Conservation (phyloP, 331 rosid genomes). For the Quercus tomentella region DNA sequence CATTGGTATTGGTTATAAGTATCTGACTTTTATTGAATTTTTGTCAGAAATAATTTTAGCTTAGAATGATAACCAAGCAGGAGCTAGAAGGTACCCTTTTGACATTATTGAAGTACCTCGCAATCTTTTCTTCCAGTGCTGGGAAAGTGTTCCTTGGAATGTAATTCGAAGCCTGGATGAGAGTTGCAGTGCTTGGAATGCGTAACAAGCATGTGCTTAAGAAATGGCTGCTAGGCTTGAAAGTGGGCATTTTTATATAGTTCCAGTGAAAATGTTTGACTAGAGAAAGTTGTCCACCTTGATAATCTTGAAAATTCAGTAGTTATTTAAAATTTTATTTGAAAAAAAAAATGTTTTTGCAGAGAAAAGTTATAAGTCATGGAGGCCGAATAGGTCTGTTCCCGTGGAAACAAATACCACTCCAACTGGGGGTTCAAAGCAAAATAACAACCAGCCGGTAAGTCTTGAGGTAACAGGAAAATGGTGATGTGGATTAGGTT, state of each 20-base stretch:
- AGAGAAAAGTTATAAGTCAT: constrained; percentile 57
- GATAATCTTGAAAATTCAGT: not conserved
- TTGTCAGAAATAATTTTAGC: not conserved
- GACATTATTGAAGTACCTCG: too few relatives aligned
- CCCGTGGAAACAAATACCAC: constrained; percentile 29
- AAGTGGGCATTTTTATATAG: not conserved
- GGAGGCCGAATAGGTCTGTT: constrained; percentile 51
- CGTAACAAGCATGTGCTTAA: not conserved
- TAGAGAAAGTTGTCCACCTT: not conserved
- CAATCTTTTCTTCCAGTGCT: too few relatives aligned
- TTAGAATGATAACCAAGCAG: not conserved
- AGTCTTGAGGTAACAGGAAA: constrained; percentile 20
- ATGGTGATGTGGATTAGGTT: constrained; percentile 8
- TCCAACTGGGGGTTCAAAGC: constrained; percentile 23
- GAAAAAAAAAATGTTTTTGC: constrained; percentile 24
- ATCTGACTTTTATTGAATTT: not conserved
- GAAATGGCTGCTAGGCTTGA: not conserved
- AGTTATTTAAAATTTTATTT: not conserved
- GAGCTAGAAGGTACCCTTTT: not conserved
- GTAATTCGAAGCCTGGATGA: not conserved
- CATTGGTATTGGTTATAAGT: not conserved
- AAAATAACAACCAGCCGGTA: constrained; percentile 50
- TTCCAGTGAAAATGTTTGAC: not conserved
- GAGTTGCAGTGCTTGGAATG: not conserved
- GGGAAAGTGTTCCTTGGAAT: too few relatives aligned